These are phyloP conservation scores for Backusella westeae DNA, from an alignment of 192 early-diverging fungal genomes.

Conservation along the genomic window DNA sequence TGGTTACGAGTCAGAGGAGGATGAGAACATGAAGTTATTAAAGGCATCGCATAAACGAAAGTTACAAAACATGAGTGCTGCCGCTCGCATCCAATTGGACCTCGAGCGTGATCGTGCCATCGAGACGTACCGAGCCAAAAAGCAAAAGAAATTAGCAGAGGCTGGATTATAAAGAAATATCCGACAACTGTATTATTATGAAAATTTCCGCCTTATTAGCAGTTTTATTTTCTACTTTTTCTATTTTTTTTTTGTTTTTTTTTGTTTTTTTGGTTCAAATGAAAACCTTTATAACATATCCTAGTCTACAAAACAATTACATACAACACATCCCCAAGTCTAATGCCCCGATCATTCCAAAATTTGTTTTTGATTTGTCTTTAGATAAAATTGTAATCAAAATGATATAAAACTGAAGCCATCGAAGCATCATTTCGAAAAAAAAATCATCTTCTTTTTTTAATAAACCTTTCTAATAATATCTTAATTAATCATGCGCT, in stretches of 20 bases:
- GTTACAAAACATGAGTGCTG: conserved; percentile 43
- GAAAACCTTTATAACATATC: neutral
- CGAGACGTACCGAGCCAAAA: conserved; percentile 48
- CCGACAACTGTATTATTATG: neutral
- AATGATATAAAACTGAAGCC: neutral
- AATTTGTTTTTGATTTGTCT: neutral
- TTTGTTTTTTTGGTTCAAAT: neutral
- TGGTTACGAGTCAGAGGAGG: conserved; percentile 37
- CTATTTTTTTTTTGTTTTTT: too few relatives aligned
- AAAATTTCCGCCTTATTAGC: neutral
- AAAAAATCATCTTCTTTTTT: neutral
- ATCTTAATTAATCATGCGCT: conserved; percentile 16
- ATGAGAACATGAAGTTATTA: conserved; percentile 39
- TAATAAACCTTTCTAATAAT: neutral
- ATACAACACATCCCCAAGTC: neutral
- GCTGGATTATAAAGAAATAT: conserved; percentile 19
- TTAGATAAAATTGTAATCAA: neutral
- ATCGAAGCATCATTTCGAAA: neutral
- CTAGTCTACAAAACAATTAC: neutral
- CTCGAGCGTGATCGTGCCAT: conserved; percentile 50
- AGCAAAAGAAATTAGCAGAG: conserved; percentile 38
- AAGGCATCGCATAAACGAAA: conserved; percentile 38
- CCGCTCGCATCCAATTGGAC: conserved; percentile 45
- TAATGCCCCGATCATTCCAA: neutral
- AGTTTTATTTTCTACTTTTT: neutral